phyloP scores from a whole-genome alignment of 306 rosid genomes.

The Datisca glomerata region DNA sequence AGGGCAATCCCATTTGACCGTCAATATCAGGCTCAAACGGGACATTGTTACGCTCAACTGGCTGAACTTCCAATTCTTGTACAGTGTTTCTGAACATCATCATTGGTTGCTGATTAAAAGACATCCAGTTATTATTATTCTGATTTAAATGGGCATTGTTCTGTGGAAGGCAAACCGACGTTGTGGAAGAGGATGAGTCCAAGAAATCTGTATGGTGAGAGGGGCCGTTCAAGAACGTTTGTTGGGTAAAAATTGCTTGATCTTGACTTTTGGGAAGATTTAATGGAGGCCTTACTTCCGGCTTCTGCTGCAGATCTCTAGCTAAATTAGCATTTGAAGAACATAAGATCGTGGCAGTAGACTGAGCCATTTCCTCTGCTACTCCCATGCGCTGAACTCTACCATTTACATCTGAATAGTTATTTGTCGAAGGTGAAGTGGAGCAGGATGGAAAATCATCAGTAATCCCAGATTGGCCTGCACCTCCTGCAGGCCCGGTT shows the following conservation, averaged over 20 bases:
- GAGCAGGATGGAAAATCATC: constrained; percentile 91
- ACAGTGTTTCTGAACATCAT: constrained; percentile 52
- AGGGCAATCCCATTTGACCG: constrained; percentile 39
- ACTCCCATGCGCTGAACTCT: constrained; percentile 26
- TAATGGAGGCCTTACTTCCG: constrained; percentile 67
- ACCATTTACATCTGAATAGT: constrained; percentile 39
- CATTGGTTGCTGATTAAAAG: constrained; percentile 63
- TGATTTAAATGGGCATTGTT: constrained; percentile 57
- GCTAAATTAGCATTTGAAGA: constrained; percentile 39
- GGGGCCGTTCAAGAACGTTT: constrained; percentile 33
- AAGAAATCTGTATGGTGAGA: constrained; percentile 64
- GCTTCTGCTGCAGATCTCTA: constrained; percentile 48
- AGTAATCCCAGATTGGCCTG: constrained; percentile 64
- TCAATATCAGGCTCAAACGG: constrained; percentile 47
- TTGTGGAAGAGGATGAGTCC: constrained; percentile 93
- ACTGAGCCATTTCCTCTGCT: constrained; percentile 75
- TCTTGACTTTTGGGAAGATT: constrained; percentile 53
- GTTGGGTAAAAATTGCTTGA: constrained; percentile 48
- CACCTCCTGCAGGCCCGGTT: constrained; percentile 42
- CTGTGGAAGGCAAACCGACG: constrained; percentile 80
- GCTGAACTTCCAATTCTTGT: constrained; percentile 65
- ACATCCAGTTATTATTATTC: constrained; percentile 41
- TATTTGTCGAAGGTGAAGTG: constrained; percentile 89
- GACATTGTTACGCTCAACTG: constrained; percentile 46
- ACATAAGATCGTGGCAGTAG: constrained; percentile 50